Percentiles rank a stretch among this genome's conserved stretches.
These are phyloP conservation scores for Eudorina sp. DNA, from an alignment of 139 green algal species.

Conservation along the genomic window DNA sequence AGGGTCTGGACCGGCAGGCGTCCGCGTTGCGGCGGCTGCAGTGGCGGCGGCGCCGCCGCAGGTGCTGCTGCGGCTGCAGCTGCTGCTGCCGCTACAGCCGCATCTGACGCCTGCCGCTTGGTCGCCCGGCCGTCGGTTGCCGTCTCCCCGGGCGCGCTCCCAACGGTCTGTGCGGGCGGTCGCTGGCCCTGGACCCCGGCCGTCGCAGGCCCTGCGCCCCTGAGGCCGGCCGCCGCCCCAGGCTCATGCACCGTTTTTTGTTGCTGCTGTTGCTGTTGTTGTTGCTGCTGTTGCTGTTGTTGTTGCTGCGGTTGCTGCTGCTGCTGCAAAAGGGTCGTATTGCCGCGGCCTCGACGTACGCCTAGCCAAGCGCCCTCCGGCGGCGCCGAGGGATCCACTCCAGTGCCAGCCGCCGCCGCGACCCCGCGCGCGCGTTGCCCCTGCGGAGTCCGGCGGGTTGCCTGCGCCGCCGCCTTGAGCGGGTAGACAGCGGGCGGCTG, in stretches of 20 bases:
- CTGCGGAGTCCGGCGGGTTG: neutral
- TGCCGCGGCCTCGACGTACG: neutral
- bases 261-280: neutral
- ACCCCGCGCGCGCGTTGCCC: neutral
- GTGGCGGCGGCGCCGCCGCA: neutral
- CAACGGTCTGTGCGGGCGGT: neutral
- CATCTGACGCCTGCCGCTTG: slow-evolving; percentile 7
- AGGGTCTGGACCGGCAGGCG: neutral
- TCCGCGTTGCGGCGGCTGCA: neutral
- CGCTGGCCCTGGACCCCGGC: neutral
- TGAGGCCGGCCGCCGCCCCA: neutral
- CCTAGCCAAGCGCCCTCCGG: slow-evolving; percentile 12
- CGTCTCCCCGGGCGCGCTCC: neutral
- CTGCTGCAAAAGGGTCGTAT: too few species aligned
- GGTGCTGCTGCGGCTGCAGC: neutral
- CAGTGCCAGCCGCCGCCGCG: too few species aligned
- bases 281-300: neutral
- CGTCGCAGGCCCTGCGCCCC: neutral
- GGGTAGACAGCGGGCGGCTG: neutral
- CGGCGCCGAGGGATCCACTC: neutral
- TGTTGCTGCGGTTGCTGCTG: neutral
- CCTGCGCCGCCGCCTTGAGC: neutral
- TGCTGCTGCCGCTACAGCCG: neutral
- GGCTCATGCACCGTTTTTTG: neutral
- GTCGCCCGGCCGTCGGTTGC: neutral